Conservation (phyloP, 2,329 filamentous ascomycete species). For the Myotisia sp. region DNA sequence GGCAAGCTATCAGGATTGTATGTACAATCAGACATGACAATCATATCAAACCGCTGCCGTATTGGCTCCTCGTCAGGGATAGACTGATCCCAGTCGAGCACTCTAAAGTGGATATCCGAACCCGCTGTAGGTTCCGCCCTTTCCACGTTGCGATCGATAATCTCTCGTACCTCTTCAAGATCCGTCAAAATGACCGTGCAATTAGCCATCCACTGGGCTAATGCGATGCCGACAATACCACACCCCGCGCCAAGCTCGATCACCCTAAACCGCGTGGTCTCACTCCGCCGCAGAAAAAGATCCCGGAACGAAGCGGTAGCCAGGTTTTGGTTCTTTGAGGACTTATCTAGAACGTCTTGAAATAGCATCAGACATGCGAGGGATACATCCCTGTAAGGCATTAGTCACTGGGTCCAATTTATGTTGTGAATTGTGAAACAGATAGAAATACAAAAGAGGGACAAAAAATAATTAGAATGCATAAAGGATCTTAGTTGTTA, state of each 20-base stretch:
- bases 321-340: constrained; percentile 5
- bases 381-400: constrained; percentile 45
- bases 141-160: constrained; percentile 43
- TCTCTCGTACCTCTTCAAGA: constrained; percentile 48
- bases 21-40: constrained; percentile 57
- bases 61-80: constrained; percentile 31
- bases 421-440: no score
- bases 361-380: constrained; percentile 43
- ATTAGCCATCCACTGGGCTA: constrained; percentile 40
- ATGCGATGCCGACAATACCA: constrained; percentile 52
- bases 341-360: constrained; percentile 15
- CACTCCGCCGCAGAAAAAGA: constrained; percentile 17
- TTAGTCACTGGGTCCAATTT: no score
- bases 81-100: constrained; percentile 50
- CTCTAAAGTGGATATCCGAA: constrained; percentile 34
- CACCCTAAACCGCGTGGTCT: constrained; percentile 30
- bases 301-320: constrained; percentile 19
- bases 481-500: no score
- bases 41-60: constrained; percentile 38
- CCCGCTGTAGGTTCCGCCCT: constrained; percentile 29
- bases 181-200: constrained; percentile 50
- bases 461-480: no score
- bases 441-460: no score
- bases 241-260: constrained; percentile 56
- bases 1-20: constrained; percentile 57